Evolutionary conservation across 352 stramenopile species (phyloP).

Genomic region (Discostella stelligera): DNA sequence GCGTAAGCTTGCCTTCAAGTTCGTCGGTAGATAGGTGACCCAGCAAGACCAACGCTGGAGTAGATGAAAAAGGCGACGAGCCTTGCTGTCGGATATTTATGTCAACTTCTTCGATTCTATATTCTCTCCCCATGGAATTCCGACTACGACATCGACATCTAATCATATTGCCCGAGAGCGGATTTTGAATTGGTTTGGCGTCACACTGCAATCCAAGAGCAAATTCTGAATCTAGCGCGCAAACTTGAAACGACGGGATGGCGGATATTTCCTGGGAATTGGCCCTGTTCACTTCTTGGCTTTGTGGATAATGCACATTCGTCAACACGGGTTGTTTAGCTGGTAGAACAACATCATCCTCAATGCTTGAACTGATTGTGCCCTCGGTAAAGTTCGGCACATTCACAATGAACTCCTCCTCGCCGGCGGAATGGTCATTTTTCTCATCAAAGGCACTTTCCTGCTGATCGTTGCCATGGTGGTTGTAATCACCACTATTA

Average conservation of each 20-base stretch:
- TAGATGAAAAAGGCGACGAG: slow-evolving; percentile 15
- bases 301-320: background rate
- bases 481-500: background rate
- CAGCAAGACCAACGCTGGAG: slow-evolving; percentile 39
- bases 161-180: slow-evolving; percentile 71
- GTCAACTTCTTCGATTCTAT: slow-evolving; percentile 47
- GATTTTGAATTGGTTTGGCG: slow-evolving; percentile 60
- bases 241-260: slow-evolving; percentile 32
- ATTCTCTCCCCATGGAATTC: slow-evolving; percentile 8
- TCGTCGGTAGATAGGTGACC: slow-evolving; percentile 55
- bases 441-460: background rate
- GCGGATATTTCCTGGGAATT: slow-evolving; percentile 1
- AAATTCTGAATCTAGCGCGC: slow-evolving; percentile 1
- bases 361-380: background rate
- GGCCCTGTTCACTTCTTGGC: background rate
- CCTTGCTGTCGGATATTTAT: slow-evolving; percentile 30
- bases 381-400: slow-evolving; percentile 19
- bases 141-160: slow-evolving; percentile 26
- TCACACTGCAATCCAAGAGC: background rate
- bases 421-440: background rate
- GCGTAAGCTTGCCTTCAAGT: slow-evolving; percentile 56
- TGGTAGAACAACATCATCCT: background rate
- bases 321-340: background rate
- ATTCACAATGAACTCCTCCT: slow-evolving; percentile 18
- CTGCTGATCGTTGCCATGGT: background rate